A percentile compares a stretch with the other conserved stretches of the same genome.
Evolutionary conservation across 108 stramenopile genomes (phyloP).

Genomic region (Cyclostephanos tholiformis): DNA sequence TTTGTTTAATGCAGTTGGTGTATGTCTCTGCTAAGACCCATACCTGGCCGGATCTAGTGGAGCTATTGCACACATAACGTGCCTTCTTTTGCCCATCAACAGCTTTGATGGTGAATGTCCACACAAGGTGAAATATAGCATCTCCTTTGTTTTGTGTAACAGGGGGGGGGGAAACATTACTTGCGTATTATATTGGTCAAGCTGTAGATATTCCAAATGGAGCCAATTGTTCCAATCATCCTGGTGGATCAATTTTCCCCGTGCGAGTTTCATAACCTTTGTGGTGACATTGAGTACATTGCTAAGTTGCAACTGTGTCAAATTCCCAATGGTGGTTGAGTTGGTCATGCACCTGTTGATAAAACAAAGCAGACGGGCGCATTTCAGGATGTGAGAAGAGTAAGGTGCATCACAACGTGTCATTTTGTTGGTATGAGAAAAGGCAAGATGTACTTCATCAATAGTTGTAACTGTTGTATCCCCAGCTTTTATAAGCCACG

Average conservation of each 20-base stretch:
- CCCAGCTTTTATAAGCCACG: neutral
- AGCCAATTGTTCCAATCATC: neutral
- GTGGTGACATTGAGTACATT: neutral
- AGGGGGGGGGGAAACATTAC: neutral
- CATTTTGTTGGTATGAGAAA: too few species aligned
- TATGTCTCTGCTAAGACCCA: neutral
- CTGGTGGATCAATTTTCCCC: neutral
- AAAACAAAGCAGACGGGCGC: neutral
- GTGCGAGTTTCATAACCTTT: neutral
- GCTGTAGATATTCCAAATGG: neutral
- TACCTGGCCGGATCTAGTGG: neutral
- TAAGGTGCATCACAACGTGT: too few species aligned
- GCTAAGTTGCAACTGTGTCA: too few species aligned
- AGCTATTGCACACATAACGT: too few species aligned
- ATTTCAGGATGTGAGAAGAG: constrained; percentile 4
- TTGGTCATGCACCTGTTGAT: neutral
- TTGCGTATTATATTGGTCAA: neutral
- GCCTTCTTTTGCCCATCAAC: neutral
- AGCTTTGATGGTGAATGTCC: neutral
- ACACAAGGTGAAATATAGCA: neutral
- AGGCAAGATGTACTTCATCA: too few species aligned
- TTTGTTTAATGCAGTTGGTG: constrained; percentile 2
- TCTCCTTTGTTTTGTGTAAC: neutral
- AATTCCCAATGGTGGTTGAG: too few species aligned
- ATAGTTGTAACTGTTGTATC: neutral